Evolutionary conservation across 2,329 filamentous ascomycete species (phyloP).

Genomic region (Cryoendolithus antarcticus): DNA sequence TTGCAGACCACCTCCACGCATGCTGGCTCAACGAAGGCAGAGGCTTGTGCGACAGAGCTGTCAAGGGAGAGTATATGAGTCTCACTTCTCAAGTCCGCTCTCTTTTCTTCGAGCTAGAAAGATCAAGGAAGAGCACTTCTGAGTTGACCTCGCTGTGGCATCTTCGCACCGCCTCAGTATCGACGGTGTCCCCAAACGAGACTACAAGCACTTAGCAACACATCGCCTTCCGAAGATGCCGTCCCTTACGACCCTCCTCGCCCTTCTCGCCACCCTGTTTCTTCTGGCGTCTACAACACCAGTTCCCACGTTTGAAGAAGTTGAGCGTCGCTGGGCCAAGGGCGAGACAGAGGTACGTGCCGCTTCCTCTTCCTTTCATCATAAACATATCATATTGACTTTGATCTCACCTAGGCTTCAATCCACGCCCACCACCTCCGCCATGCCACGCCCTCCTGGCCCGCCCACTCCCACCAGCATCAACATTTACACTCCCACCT

Average conservation of each 20-base stretch:
- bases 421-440: conserved; percentile 12
- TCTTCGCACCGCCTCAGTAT: no score
- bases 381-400: neutral
- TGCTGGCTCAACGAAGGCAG: neutral
- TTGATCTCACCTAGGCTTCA: conserved; percentile 4
- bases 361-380: neutral
- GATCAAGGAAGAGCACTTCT: neutral
- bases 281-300: conserved; percentile 6
- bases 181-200: neutral
- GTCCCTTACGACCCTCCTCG: conserved; percentile 5
- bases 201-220: neutral
- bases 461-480: neutral
- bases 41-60: conserved; percentile 1
- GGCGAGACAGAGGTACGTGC: conserved; percentile 17
- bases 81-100: neutral
- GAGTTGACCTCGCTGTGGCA: no score
- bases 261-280: conserved; percentile 7
- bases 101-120: neutral
- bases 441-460: conserved; percentile 12
- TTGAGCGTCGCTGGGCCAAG: conserved; percentile 16
- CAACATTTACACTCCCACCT: neutral
- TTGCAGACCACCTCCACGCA: no score
- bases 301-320: conserved; percentile 13
- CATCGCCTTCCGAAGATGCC: conserved; percentile 12
- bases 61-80: neutral